A percentile compares a stretch with the other conserved stretches of the same genome.
phyloP scores from a whole-genome alignment of 1,139 yeast species.

The Pneumocystis murina region DNA sequence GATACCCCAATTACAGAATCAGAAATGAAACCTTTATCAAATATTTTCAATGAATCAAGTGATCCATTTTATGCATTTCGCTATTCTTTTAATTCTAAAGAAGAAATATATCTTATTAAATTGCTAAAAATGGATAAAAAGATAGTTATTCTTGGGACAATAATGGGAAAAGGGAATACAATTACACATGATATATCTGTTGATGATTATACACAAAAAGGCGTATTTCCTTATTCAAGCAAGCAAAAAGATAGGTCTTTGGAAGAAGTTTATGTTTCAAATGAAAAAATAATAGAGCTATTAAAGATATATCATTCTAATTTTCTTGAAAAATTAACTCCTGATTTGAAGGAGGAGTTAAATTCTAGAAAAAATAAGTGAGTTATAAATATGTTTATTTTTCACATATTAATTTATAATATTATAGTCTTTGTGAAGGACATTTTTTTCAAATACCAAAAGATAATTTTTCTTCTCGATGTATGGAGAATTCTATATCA shows the following conservation, averaged over 20 bases:
- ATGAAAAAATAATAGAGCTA: constrained; percentile 6
- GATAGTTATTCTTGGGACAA: constrained; percentile 11
- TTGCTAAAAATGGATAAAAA: constrained; percentile 12
- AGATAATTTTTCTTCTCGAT: neutral
- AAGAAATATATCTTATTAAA: constrained; percentile 8
- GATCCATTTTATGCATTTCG: constrained; percentile 10
- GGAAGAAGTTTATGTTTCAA: constrained; percentile 1
- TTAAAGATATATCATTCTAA: constrained; percentile 8
- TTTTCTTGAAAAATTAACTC: constrained; percentile 11
- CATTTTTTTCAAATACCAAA: neutral
- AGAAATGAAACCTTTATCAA: constrained; percentile 2
- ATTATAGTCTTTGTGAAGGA: neutral
- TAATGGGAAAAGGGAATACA: constrained; percentile 5
- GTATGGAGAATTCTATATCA: neutral
- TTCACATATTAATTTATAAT: neutral
- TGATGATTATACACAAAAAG: constrained; percentile 3
- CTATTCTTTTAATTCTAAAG: constrained; percentile 9
- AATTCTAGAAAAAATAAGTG: constrained; percentile 1
- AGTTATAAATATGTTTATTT: neutral
- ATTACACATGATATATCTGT: constrained; percentile 3
- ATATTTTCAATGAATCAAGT: constrained; percentile 4
- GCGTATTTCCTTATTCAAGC: constrained; percentile 2
- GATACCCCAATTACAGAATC: neutral
- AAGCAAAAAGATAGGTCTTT: constrained; percentile 1
- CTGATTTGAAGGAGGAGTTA: constrained; percentile 7